Conservation (phyloP, 257 asterid genomes). For the Ilex asprella region DNA sequence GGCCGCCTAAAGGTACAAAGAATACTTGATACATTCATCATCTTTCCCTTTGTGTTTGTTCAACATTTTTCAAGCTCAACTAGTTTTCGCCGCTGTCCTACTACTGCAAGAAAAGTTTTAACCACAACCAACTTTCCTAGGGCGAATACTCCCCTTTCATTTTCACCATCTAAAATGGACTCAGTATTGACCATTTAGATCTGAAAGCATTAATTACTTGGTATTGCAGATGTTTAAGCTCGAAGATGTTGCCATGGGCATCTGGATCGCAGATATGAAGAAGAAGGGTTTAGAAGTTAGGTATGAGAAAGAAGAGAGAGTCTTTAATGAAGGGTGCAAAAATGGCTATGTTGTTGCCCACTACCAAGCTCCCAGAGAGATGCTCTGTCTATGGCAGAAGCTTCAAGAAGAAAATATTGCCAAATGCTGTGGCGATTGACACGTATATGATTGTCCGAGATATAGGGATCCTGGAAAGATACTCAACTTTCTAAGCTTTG, state of each 20-base stretch:
- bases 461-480: not conserved
- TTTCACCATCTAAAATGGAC: no score
- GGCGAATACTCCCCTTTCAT: no score
- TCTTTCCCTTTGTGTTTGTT: not conserved
- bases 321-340: constrained; percentile 69
- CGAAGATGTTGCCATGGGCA: constrained; percentile 97
- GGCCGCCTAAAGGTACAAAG: constrained; percentile 61
- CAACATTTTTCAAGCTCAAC: no score
- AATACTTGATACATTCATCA: not conserved
- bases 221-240: constrained; percentile 77
- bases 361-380: constrained; percentile 90
- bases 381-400: constrained; percentile 94
- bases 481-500: no score
- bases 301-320: constrained; percentile 73
- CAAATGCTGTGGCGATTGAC: constrained; percentile 67
- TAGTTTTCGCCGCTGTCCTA: no score
- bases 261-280: constrained; percentile 84
- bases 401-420: constrained; percentile 61
- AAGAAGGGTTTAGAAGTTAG: constrained; percentile 56
- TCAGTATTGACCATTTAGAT: no score
- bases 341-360: constrained; percentile 84
- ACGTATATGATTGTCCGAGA: not conserved
- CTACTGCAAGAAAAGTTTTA: no score
- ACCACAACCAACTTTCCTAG: no score
- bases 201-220: not conserved